Evolutionary conservation across 441 rosid genomes (phyloP).

Genomic region (Populus hybrid): DNA sequence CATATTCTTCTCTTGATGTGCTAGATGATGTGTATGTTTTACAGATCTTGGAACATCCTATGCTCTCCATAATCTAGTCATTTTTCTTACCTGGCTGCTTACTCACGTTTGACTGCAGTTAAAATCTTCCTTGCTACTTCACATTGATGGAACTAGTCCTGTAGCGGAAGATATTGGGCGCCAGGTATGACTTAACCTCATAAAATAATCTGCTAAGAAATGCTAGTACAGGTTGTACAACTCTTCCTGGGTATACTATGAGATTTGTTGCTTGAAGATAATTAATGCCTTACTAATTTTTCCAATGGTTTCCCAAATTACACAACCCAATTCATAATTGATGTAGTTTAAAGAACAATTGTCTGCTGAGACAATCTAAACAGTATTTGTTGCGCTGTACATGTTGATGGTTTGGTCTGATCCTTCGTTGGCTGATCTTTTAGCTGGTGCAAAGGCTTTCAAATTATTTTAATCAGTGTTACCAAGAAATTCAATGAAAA

Average conservation of each 20-base stretch:
- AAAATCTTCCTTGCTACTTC: slow-evolving; percentile 92
- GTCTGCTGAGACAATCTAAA: not conserved
- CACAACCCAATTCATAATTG: not conserved
- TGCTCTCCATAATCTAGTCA: not conserved
- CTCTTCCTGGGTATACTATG: not conserved
- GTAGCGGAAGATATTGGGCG: slow-evolving; percentile 99
- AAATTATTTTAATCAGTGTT: not conserved
- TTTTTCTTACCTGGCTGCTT: not conserved
- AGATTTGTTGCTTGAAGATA: not conserved
- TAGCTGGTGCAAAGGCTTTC: not conserved
- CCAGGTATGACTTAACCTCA: slow-evolving; percentile 50
- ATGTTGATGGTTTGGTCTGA: not conserved
- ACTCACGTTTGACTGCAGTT: slow-evolving; percentile 51
- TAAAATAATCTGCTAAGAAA: not conserved
- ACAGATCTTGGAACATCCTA: not conserved
- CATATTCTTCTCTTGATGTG: not conserved
- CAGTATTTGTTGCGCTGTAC: not conserved
- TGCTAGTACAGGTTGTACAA: not conserved
- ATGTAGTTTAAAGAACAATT: not conserved
- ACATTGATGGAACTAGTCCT: slow-evolving; percentile 96
- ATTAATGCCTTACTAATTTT: not conserved
- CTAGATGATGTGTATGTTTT: not conserved
- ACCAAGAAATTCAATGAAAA: not conserved
- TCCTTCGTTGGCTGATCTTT: not conserved
- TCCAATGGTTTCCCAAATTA: not conserved